phyloP scores from a whole-genome alignment of 306 rosid genomes.

The Citrullus mucosospermus region DNA sequence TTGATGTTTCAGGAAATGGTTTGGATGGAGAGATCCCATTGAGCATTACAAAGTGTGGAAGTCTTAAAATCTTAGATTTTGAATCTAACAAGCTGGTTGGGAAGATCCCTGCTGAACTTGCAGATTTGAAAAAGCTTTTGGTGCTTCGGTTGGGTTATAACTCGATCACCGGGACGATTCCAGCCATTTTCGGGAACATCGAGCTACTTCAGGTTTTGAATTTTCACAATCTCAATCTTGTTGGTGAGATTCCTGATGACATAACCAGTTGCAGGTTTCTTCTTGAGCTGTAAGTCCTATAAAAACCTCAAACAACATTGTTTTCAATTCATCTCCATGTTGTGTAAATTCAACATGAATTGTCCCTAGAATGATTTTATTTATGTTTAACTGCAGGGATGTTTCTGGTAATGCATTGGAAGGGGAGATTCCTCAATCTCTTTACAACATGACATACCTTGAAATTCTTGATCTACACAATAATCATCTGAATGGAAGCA shows the following conservation, averaged over 20 bases:
- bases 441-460: slow-evolving; percentile 62
- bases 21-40: slow-evolving; percentile 73
- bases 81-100: slow-evolving; percentile 60
- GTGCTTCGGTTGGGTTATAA: slow-evolving; percentile 73
- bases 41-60: slow-evolving; percentile 63
- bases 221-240: slow-evolving; percentile 69
- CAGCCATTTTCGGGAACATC: slow-evolving; percentile 47
- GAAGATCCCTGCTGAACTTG: slow-evolving; percentile 48
- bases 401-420: slow-evolving; percentile 66
- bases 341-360: slow-evolving; percentile 18
- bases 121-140: slow-evolving; percentile 33
- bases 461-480: slow-evolving; percentile 63
- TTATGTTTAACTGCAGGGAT: slow-evolving; percentile 63
- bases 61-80: slow-evolving; percentile 58
- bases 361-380: neutral
- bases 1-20: slow-evolving; percentile 68
- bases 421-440: slow-evolving; percentile 59
- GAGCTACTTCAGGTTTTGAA: slow-evolving; percentile 74
- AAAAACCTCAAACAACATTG: slow-evolving; percentile 14
- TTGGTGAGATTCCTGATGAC: slow-evolving; percentile 61
- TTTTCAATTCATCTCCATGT: neutral
- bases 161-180: slow-evolving; percentile 56
- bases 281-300: slow-evolving; percentile 77
- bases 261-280: slow-evolving; percentile 70
- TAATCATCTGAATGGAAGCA: slow-evolving; percentile 66